phyloP scores from a whole-genome alignment of 352 stramenopile genomes.

The Nothophytophthora sp. region DNA sequence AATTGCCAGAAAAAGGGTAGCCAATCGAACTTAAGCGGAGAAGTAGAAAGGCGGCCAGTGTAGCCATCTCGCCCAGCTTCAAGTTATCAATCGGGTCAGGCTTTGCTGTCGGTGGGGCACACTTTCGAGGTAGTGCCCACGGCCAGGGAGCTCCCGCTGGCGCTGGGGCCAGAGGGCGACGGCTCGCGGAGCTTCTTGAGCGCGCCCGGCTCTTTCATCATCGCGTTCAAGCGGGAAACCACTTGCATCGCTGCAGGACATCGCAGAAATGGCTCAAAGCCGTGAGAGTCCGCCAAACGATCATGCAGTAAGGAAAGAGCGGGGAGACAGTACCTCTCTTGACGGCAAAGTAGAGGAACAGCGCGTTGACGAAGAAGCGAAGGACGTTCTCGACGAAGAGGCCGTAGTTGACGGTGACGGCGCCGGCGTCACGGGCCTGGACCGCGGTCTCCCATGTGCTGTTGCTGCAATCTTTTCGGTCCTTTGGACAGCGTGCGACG shows the following conservation, averaged over 20 bases:
- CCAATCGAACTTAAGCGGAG: no score
- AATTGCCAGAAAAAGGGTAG: no score
- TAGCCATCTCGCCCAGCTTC: no score
- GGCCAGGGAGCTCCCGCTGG: no score
- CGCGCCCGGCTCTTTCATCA: background rate
- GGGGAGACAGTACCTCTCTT: conserved; percentile 44
- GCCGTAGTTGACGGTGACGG: conserved; percentile 62
- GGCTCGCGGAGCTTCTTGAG: background rate
- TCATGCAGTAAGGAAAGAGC: background rate
- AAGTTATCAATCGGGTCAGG: no score
- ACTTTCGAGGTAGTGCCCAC: no score
- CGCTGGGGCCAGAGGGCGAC: background rate
- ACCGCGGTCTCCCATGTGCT: conserved; percentile 51
- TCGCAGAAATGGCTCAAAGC: no score
- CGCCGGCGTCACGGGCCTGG: conserved; percentile 42
- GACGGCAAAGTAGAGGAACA: conserved; percentile 66
- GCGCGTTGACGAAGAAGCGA: conserved; percentile 64
- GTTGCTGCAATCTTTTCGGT: conserved; percentile 30
- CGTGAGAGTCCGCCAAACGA: no score
- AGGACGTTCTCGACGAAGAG: conserved; percentile 61
- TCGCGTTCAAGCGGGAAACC: background rate
- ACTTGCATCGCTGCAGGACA: background rate
- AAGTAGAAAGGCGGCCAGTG: no score
- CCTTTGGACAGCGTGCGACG: conserved; percentile 41
- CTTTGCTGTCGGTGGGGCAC: no score